phyloP scores from a whole-genome alignment of 1,284 basidiomycete species.

The Xerocomus minutiporus region DNA sequence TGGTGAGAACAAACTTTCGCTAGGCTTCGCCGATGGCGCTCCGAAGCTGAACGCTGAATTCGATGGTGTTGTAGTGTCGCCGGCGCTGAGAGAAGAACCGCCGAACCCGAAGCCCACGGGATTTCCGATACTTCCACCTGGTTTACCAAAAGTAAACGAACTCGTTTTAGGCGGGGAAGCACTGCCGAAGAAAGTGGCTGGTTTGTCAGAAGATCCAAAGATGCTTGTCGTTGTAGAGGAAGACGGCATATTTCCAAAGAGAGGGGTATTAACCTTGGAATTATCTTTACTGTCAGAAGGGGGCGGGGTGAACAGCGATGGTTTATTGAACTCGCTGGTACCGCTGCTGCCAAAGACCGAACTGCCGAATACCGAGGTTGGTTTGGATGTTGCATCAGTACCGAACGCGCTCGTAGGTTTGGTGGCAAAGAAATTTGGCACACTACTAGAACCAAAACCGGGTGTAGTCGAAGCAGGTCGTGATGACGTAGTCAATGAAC shows the following conservation, averaged over 20 bases:
- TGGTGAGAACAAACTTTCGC: constrained; percentile 29
- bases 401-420: constrained; percentile 20
- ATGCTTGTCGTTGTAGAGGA: constrained; percentile 17
- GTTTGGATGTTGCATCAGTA: constrained; percentile 19
- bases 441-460: constrained; percentile 15
- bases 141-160: constrained; percentile 30
- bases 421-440: constrained; percentile 24
- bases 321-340: constrained; percentile 15
- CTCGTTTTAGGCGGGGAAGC: constrained; percentile 25
- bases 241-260: constrained; percentile 19
- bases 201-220: constrained; percentile 19
- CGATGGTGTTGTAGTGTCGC: constrained; percentile 16
- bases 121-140: constrained; percentile 50
- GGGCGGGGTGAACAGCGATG: constrained; percentile 8
- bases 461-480: constrained; percentile 13
- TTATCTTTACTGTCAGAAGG: constrained; percentile 13
- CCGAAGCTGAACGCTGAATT: constrained; percentile 29
- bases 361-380: constrained; percentile 24
- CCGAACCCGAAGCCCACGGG: constrained; percentile 58
- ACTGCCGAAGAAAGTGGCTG: constrained; percentile 31
- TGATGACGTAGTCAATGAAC: constrained; percentile 2
- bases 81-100: constrained; percentile 34
- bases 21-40: constrained; percentile 22
- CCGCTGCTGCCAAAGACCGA: constrained; percentile 25
- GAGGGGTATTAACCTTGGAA: constrained; percentile 9